phyloP scores from a whole-genome alignment of 176 grass and related monocot species.

The Hyparrhenia diplandra region DNA sequence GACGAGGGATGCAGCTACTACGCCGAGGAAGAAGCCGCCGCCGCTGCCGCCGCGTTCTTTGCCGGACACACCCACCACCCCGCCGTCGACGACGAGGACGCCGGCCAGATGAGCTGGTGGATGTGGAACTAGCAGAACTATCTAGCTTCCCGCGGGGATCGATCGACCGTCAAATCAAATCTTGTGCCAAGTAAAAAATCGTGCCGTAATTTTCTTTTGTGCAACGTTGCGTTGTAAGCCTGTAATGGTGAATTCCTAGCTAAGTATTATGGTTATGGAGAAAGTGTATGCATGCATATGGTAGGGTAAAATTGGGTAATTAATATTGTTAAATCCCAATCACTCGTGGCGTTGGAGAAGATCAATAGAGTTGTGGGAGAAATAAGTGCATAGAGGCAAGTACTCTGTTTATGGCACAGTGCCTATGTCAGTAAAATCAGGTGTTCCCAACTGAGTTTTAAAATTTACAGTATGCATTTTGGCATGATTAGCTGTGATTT shows the following conservation, averaged over 20 bases:
- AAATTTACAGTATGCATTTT: background rate
- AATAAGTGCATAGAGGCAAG: constrained; percentile 67
- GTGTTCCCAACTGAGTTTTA: background rate
- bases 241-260: constrained; percentile 25
- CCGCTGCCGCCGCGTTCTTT: constrained; percentile 29
- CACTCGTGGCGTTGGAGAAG: constrained; percentile 16
- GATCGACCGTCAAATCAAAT: background rate
- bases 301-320: constrained; percentile 14
- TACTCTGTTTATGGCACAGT: constrained; percentile 35
- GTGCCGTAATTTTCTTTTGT: background rate
- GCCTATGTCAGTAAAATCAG: constrained; percentile 15
- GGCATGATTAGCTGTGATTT: background rate
- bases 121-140: constrained; percentile 53
- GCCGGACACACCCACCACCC: constrained; percentile 34
- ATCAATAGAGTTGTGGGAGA: constrained; percentile 17
- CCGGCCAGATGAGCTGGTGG: constrained; percentile 59
- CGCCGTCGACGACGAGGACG: constrained; percentile 51
- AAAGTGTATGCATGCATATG: constrained; percentile 38
- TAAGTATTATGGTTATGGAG: background rate
- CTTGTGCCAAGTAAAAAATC: background rate
- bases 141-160: background rate
- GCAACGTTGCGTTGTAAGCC: background rate
- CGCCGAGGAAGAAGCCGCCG: constrained; percentile 31
- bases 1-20: constrained; percentile 98
- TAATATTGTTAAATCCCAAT: constrained; percentile 9